Base-by-base conservation (phyloP, 2,329 filamentous ascomycete species). In the Colletotrichum shisoi region DNA sequence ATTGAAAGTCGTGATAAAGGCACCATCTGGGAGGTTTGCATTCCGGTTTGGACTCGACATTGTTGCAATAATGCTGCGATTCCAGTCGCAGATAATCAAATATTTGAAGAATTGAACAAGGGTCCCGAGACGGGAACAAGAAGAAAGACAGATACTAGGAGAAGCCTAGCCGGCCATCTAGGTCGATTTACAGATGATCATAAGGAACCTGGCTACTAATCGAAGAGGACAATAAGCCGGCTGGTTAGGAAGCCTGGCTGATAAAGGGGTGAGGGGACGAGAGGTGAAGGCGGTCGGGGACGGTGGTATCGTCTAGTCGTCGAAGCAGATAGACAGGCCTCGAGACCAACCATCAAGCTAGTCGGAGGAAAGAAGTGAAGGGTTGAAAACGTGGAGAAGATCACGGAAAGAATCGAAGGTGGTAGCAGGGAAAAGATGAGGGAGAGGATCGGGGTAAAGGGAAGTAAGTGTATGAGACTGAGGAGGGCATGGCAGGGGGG, bases 1-100 rank as follows among this genome's bases (percentile, higher is more conserved):
- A 64, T 80, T 75, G 62, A 85, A 77, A 56, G 75, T 81, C 62
- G 83, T 86, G 65, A 84, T 79, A 68, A 82, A 81, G 67, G 81
- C 80, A 73, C 82, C 81, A 72, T 76, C 74, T 70, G 78, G 79
- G 74, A 84, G 79, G 73, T 75, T 54, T 63, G 54, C 45, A 9
- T 49, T 64, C 39, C 64, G 60, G 31, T 64, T 78, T 62, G 77
- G 72, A 68, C 73, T 78, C 64, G 79, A 80, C 83, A 85, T 85
- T 65, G 65, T 67, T 70, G 52, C 68, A 70, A 70, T 71, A 62
- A 34, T 44, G 69, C 73, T 73, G 81, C 81, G 81, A 83, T 75
- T 76, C 80, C 80, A 81, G 81, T 79, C 79, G 79, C 79, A 70
- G 62, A 69, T 67, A 74, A 71, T 71, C 70, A 67, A 76, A 74